A percentile compares a stretch with the other conserved stretches of the same genome.
These are phyloP conservation scores for Debaryomyces psychrophilus DNA, from an alignment of 1,139 yeast species.

Conservation along the genomic window DNA sequence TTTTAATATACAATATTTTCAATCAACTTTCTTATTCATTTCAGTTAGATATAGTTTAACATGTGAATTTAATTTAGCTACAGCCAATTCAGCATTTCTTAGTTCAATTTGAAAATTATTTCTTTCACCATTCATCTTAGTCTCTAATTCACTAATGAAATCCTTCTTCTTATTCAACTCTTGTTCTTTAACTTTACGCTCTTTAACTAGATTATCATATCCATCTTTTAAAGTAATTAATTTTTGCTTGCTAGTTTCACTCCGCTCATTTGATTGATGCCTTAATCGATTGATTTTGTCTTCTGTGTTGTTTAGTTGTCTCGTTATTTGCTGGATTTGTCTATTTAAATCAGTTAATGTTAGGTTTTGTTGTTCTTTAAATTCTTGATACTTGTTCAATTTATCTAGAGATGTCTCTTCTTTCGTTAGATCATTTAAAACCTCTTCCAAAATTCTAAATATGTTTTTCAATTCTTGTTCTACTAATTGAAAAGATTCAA, in stretches of 20 bases:
- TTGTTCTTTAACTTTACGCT: slow-evolving; percentile 54
- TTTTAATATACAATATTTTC: slow-evolving; percentile 5
- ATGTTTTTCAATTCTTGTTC: slow-evolving; percentile 58
- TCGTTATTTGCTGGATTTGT: slow-evolving; percentile 50
- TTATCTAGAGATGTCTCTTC: slow-evolving; percentile 48
- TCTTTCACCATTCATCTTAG: slow-evolving; percentile 45
- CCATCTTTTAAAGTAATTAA: slow-evolving; percentile 49
- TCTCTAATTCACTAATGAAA: slow-evolving; percentile 51
- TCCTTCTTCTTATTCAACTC: slow-evolving; percentile 53
- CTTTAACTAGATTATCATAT: slow-evolving; percentile 52
- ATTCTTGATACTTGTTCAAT: slow-evolving; percentile 47
- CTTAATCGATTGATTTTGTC: slow-evolving; percentile 57
- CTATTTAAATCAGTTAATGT: slow-evolving; percentile 53
- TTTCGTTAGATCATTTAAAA: slow-evolving; percentile 52
- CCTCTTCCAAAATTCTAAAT: slow-evolving; percentile 58
- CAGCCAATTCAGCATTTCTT: slow-evolving; percentile 55
- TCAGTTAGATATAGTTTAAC: slow-evolving; percentile 36
- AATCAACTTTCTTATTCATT: slow-evolving; percentile 15
- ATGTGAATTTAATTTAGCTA: slow-evolving; percentile 57
- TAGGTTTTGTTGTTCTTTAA: slow-evolving; percentile 47
- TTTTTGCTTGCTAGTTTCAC: slow-evolving; percentile 45
- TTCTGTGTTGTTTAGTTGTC: slow-evolving; percentile 55
- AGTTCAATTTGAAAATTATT: slow-evolving; percentile 56
- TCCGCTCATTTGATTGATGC: slow-evolving; percentile 52
- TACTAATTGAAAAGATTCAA: slow-evolving; percentile 60